phyloP scores from a whole-genome alignment of 2,329 filamentous ascomycete species.

The Sporothrix brasiliensis region DNA sequence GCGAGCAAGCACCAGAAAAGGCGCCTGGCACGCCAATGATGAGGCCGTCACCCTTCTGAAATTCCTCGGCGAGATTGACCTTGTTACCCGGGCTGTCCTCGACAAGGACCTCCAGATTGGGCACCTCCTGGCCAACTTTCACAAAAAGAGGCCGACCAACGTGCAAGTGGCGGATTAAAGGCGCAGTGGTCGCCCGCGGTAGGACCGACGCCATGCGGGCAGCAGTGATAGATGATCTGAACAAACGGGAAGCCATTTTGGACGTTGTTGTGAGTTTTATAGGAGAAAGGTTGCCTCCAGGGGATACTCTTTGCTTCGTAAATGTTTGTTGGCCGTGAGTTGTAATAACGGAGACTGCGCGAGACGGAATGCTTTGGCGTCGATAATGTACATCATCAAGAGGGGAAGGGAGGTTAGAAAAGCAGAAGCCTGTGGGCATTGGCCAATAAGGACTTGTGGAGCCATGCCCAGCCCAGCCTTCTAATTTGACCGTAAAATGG shows the following conservation, averaged over 20 bases:
- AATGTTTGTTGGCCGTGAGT: background rate
- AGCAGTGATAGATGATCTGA: constrained; percentile 30
- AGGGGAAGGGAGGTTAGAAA: constrained; percentile 5
- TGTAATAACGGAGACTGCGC: background rate
- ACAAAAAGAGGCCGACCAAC: constrained; percentile 65
- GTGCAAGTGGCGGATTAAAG: constrained; percentile 58
- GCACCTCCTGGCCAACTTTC: constrained; percentile 77
- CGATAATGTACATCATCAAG: constrained; percentile 8
- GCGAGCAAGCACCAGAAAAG: constrained; percentile 64
- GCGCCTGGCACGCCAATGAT: constrained; percentile 85
- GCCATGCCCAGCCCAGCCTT: background rate
- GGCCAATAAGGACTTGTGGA: constrained; percentile 27
- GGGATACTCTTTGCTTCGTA: background rate
- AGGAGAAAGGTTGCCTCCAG: background rate
- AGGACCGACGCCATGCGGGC: constrained; percentile 29
- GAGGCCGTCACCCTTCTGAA: constrained; percentile 70
- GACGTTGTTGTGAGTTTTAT: background rate
- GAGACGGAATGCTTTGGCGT: background rate
- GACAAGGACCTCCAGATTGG: constrained; percentile 73
- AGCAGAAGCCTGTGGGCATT: background rate
- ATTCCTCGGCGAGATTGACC: constrained; percentile 80
- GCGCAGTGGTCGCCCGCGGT: background rate
- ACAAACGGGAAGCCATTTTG: constrained; percentile 34
- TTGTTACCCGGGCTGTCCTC: constrained; percentile 91
- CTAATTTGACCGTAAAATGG: background rate